phyloP scores from a whole-genome alignment of 2,329 filamentous ascomycete genomes.

The Talaromyces sp. region DNA sequence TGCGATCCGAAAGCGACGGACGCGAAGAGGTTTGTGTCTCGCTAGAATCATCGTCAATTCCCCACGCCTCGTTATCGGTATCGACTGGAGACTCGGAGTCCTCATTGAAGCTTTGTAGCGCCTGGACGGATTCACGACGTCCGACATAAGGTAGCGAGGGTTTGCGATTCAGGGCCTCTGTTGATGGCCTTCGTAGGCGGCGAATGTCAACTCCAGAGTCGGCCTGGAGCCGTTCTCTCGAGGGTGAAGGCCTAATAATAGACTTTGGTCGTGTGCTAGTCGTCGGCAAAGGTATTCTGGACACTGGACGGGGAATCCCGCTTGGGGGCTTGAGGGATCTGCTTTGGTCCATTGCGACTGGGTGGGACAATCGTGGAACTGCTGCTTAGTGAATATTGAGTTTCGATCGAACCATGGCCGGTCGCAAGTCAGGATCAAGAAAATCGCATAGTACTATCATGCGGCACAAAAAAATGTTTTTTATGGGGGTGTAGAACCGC shows the following conservation, averaged over 20 bases:
- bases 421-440: neutral
- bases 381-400: neutral
- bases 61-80: slow-evolving; percentile 9
- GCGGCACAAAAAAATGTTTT: neutral
- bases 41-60: neutral
- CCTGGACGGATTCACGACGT: slow-evolving; percentile 19
- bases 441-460: neutral
- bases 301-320: slow-evolving; percentile 47
- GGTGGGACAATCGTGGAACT: neutral
- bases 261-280: slow-evolving; percentile 33
- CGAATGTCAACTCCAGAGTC: slow-evolving; percentile 34
- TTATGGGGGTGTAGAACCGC: neutral
- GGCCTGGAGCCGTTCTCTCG: slow-evolving; percentile 43
- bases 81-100: slow-evolving; percentile 14
- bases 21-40: slow-evolving; percentile 20
- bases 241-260: slow-evolving; percentile 45
- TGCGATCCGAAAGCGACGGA: slow-evolving; percentile 65
- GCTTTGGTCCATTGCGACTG: slow-evolving; percentile 29
- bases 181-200: slow-evolving; percentile 35
- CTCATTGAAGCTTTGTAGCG: slow-evolving; percentile 18
- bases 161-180: slow-evolving; percentile 26
- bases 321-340: slow-evolving; percentile 27
- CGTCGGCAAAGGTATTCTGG: slow-evolving; percentile 50
- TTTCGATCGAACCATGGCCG: neutral
- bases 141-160: slow-evolving; percentile 8